Conservation (phyloP, 2,329 filamentous ascomycete genomes). For the Aspergillus sp. region DNA sequence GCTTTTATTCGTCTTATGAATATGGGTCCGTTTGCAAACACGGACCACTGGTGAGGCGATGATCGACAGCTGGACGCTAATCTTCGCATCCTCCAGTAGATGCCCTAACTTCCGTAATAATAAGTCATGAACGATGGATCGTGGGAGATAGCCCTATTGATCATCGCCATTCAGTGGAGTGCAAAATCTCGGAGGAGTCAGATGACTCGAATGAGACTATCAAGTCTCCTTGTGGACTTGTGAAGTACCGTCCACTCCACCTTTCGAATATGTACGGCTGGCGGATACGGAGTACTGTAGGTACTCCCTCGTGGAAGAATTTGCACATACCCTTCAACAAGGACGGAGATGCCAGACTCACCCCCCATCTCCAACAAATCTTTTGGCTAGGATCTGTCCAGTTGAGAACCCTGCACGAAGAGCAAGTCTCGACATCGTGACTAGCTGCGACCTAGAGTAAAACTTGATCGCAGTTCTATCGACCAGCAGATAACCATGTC, state of each 20-base stretch:
- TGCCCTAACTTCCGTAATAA: neutral
- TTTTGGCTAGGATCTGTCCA: too few species aligned
- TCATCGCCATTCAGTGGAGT: neutral
- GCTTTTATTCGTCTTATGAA: neutral
- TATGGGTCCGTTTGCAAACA: neutral
- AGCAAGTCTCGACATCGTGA: neutral
- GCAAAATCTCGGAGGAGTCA: neutral
- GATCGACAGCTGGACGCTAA: conserved; percentile 1
- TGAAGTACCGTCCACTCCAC: neutral
- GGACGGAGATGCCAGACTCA: neutral
- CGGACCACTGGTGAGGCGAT: neutral
- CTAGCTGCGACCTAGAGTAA: neutral
- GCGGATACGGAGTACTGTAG: neutral
- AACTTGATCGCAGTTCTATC: neutral
- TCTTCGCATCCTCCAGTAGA: neutral
- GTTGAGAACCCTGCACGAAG: neutral
- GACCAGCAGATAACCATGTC: neutral
- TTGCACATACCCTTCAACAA: neutral
- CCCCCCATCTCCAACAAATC: too few species aligned
- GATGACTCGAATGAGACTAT: neutral
- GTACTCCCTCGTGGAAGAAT: neutral
- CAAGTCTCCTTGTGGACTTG: neutral
- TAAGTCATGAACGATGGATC: neutral
- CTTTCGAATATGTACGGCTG: neutral
- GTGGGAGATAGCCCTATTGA: neutral